A percentile compares a stretch with the other conserved stretches of the same genome.
These are phyloP conservation scores for Fibroporia radiculosa DNA, from an alignment of 768 basidiomycete genomes.

Conservation along the genomic window DNA sequence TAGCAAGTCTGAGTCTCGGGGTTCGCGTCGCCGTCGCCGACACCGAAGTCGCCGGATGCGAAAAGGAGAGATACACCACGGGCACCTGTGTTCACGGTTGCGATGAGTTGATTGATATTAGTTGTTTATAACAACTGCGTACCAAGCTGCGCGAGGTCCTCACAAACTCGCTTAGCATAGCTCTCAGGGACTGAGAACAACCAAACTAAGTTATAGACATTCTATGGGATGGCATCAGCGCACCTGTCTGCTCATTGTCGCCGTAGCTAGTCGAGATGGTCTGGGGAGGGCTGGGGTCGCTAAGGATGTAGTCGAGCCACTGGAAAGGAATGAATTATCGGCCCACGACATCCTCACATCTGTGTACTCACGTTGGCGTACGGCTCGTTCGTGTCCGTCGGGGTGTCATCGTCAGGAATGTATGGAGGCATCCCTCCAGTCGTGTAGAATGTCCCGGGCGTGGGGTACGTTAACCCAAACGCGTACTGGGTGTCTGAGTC, in stretches of 20 bases:
- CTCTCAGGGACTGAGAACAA: slow-evolving; percentile 43
- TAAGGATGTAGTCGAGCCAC: slow-evolving; percentile 58
- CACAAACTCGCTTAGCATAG: slow-evolving; percentile 53
- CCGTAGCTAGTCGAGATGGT: slow-evolving; percentile 69
- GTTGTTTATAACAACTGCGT: slow-evolving; percentile 2
- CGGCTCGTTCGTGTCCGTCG: slow-evolving; percentile 41
- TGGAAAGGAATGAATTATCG: slow-evolving; percentile 17
- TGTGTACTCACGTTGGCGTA: slow-evolving; percentile 31
- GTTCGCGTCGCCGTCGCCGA: slow-evolving; percentile 52
- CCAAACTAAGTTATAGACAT: slow-evolving; percentile 33
- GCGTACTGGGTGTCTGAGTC: slow-evolving; percentile 52
- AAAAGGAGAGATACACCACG: slow-evolving; percentile 61
- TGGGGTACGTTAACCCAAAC: slow-evolving; percentile 57
- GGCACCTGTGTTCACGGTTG: slow-evolving; percentile 32
- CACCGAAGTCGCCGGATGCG: slow-evolving; percentile 61
- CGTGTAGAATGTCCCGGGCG: slow-evolving; percentile 49
- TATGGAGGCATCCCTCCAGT: slow-evolving; percentile 58
- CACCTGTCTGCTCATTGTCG: slow-evolving; percentile 66
- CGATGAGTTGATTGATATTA: no score
- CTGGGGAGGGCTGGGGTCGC: slow-evolving; percentile 39
- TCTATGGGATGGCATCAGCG: slow-evolving; percentile 22
- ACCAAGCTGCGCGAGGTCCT: slow-evolving; percentile 59
- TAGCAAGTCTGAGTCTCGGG: slow-evolving; percentile 46
- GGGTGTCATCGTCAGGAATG: slow-evolving; percentile 35
- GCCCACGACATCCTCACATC: neutral